Evolutionary conservation across 495 filamentous ascomycete genomes (phyloP), one percentile per base, ranked within the genome.

Genomic region (Penicillium nucicola): DNA sequence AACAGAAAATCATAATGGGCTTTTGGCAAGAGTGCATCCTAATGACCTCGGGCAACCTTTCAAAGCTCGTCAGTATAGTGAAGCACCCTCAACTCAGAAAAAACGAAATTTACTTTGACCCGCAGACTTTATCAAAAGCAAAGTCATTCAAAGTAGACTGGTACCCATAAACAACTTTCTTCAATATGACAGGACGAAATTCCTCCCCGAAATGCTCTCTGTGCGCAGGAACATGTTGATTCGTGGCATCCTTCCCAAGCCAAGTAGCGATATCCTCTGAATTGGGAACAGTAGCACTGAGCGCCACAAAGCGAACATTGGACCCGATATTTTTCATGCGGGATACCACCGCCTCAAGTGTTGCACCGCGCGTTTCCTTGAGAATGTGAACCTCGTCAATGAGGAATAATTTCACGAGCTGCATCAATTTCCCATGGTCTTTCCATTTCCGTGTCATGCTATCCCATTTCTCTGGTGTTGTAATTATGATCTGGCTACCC

Each of bases 381-480:
- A 98, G 78, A 32, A 96, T 92, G 61, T 98, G 93, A 0, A 98
- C 92, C 59, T 98, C 93, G 60, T 98, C 93, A 53, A 98, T 95
- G 15, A 98, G 79, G 47, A 97, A 96, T 0, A 98, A 70, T 58
- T 90, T 90, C 20, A 98, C 84, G 53, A 97, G 71, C 53, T 90
- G 81, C 69, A 97, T 83, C 18, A 98, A 72, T 56, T 79, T 88
- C 41, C 77, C 77, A 60, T 97, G 90, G 57, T 97, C 93, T 57
- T 88, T 85, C 93, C 93, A 98, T 66, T 91, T 93, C 25, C 93
- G 80, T 1, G 93, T 98, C 67, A 98, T 87, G 50, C 90, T 95
- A 67, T 98, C 93, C 93, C 93, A 98, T 65, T 98, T 98, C 67
- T 98, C 93, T 1, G 93, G 93, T 0, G 93, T 98, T 0, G 93